These are phyloP conservation scores for Podaxis sp. DNA, from an alignment of 768 basidiomycete genomes.

Conservation along the genomic window DNA sequence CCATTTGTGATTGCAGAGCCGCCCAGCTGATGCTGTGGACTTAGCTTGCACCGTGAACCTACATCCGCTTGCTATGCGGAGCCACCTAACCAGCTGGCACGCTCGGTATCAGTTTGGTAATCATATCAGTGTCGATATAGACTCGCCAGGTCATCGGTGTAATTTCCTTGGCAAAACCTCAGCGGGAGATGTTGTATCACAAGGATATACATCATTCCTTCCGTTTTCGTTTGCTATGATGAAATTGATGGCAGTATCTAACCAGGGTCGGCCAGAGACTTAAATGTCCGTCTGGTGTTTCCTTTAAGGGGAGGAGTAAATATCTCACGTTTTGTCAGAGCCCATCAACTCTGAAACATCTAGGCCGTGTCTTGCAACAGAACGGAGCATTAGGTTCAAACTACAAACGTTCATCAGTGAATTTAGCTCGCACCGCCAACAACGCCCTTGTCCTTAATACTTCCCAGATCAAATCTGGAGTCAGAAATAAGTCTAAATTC, in stretches of 20 bases:
- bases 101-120: too few relatives aligned
- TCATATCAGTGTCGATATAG: too few relatives aligned
- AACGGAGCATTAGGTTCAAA: not conserved
- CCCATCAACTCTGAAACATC: constrained; percentile 8
- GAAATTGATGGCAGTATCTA: not conserved
- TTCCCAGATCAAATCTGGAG: too few relatives aligned
- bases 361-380: not conserved
- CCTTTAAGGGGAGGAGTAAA: constrained; percentile 7
- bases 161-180: too few relatives aligned
- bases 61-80: too few relatives aligned
- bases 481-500: too few relatives aligned
- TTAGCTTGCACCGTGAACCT: too few relatives aligned
- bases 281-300: not conserved
- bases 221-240: not conserved
- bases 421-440: not conserved
- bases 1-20: too few relatives aligned
- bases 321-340: constrained; percentile 15
- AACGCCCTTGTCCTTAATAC: not conserved
- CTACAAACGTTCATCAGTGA: not conserved
- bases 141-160: too few relatives aligned
- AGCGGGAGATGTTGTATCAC: not conserved
- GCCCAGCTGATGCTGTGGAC: too few relatives aligned
- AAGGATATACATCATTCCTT: not conserved
- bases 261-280: constrained; percentile 9
- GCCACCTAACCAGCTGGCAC: too few relatives aligned